phyloP scores from a whole-genome alignment of 2,329 filamentous ascomycete genomes.

The Pseudopyrenochaeta lycopersici region DNA sequence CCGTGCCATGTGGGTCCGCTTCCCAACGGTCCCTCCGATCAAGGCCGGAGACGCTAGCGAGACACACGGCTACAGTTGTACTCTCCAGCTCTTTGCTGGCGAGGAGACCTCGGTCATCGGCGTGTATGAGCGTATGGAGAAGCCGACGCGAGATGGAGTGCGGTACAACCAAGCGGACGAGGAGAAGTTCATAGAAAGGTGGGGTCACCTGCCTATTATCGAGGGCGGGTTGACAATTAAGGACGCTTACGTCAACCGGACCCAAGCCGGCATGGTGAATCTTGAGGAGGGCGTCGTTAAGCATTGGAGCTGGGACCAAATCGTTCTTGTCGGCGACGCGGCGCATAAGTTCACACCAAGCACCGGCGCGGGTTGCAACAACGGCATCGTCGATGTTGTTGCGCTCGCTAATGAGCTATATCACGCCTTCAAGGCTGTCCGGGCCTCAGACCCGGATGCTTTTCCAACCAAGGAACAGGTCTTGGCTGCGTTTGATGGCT shows the following conservation, averaged over 20 bases:
- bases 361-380: not conserved
- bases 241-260: not conserved
- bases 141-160: not conserved
- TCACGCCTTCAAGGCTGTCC: not conserved
- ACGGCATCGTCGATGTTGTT: not conserved
- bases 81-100: not conserved
- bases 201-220: not conserved
- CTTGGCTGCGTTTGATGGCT: not conserved
- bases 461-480: not conserved
- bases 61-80: not conserved
- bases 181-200: not conserved
- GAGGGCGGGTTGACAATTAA: not conserved
- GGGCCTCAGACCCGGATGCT: no score
- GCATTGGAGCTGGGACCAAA: not conserved
- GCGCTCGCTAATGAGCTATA: not conserved
- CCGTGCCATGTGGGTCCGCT: not conserved
- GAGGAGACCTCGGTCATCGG: not conserved
- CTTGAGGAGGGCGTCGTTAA: not conserved
- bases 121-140: not conserved
- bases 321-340: not conserved
- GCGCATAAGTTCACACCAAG: not conserved
- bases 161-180: not conserved
- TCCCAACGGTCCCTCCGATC: not conserved
- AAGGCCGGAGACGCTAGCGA: not conserved
- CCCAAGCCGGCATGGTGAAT: not conserved